Base-by-base conservation (phyloP, 1,139 yeast genomes). In the Kodamaea ohmeri region DNA sequence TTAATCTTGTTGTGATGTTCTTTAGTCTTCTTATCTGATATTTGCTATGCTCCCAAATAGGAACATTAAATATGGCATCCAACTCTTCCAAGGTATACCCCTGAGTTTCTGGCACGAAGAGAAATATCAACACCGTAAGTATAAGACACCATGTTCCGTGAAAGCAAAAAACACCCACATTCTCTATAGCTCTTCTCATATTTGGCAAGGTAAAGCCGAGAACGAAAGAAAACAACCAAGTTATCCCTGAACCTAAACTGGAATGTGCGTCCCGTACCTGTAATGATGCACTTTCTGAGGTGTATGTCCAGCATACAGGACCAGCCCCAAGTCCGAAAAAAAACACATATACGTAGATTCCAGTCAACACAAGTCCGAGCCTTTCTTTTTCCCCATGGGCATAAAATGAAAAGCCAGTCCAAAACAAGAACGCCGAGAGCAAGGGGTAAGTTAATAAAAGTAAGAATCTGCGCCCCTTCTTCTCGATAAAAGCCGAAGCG, bases 51-150 rank as follows among this genome's bases (percentile, higher is more conserved):
- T 37, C 36, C 32, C 15, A 17, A 21, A 37, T 24, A 14, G 33
- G 31, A 27, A 37, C 19, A 18, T 16, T 15, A 32, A 46, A 46
- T 6, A 46, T 42, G 7, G 35, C 12, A 48, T 68, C 73, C 70
- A 68, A 67, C 45, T 67, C 70, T 50, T 68, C 75, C 51, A 66
- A 60, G 1, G 70, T 61, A 37, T 64, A 60, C 8, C 71, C 70
- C 43, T 61, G 64, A 2, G 71, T 65, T 47, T 66, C 71, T 6
- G 71, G 71, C 13, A 65, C 53, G 26, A 54, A 53, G 48, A 62
- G 63, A 44, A 49, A 61, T 2, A 64, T 67, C 41, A 63, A 63
- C 14, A 69, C 65, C 29, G 64, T 46, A 1, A 67, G 54, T 11
- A 61, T 30, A 1, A 56, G 35, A 2, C 65, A 64, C 37, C 63